Evolutionary conservation across 2,329 filamentous ascomycete genomes (phyloP), one percentile per base, ranked within the genome.

Genomic region (Xylariales sp.): DNA sequence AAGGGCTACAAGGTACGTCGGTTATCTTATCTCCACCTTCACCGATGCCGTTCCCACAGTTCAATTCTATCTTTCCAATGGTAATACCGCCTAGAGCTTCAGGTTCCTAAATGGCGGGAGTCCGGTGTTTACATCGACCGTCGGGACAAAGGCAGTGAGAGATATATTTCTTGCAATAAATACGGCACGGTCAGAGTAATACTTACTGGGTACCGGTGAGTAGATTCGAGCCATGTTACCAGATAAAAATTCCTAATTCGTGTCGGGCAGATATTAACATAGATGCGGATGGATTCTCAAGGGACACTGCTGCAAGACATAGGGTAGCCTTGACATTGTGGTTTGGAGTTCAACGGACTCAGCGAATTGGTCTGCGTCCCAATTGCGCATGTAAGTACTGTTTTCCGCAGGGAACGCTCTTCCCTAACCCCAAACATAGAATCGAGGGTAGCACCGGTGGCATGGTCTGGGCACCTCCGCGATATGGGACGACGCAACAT

Each of bases 391-490:
- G 4, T 40, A 65, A 5, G 62, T 65, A 35, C 43, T 41, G 0
- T 53, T 50, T 1, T 62, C 59, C 1, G 60, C 63, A 1, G 63
- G 63, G 5, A 65, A 64, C 61, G 51, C 53, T 2, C n/a, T n/a
- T n/a, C n/a, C n/a, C n/a, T n/a, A n/a, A n/a, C n/a, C n/a, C n/a
- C n/a, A n/a, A n/a, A n/a, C n/a, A n/a, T n/a, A n/a, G n/a, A n/a
- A n/a, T n/a, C n/a, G n/a, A n/a, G n/a, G n/a, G n/a, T n/a, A n/a
- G n/a, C n/a, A n/a, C n/a, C n/a, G n/a, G n/a, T n/a, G n/a, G n/a
- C n/a, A n/a, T n/a, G n/a, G n/a, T 28, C 65, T 61, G 63, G 63
- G 63, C 0, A 63, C 63, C 0, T 64, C 60, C 1, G 63, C 50
- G 4, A 58, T 65, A 19, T 65, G 55, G 59, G 56, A 65, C 16